A percentile compares a stretch with the other conserved stretches of the same genome.
These are phyloP conservation scores for Claviceps arundinis DNA, from an alignment of 2,329 filamentous ascomycete species.

Conservation along the genomic window DNA sequence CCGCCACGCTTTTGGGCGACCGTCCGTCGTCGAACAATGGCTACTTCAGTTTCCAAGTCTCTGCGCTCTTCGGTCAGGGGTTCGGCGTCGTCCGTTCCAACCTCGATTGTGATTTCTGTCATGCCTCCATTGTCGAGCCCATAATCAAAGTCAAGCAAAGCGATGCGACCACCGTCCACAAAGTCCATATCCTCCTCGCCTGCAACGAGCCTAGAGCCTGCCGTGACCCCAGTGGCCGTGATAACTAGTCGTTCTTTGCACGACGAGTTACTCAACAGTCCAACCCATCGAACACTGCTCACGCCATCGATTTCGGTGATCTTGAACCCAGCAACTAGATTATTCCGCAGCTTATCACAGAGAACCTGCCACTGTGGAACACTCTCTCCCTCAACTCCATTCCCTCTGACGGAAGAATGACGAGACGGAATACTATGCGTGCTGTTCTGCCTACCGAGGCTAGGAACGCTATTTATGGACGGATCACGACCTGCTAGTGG, in stretches of 20 bases:
- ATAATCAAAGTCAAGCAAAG: constrained; percentile 63
- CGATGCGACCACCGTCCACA: constrained; percentile 64
- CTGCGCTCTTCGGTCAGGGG: constrained; percentile 59
- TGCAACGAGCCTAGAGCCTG: constrained; percentile 40
- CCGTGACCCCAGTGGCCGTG: constrained; percentile 56
- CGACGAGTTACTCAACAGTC: constrained; percentile 33
- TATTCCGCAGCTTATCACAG: constrained; percentile 56
- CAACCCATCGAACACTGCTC: constrained; percentile 60
- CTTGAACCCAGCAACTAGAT: constrained; percentile 54
- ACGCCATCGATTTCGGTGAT: constrained; percentile 53
- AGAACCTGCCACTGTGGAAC: constrained; percentile 57
- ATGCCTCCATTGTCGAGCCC: constrained; percentile 39
- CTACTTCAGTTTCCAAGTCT: constrained; percentile 65
- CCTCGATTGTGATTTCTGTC: constrained; percentile 54
- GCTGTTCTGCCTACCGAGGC: constrained; percentile 18
- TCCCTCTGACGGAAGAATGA: constrained; percentile 18
- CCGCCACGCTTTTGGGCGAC: constrained; percentile 47
- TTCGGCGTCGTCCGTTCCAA: constrained; percentile 58
- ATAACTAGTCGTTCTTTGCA: constrained; percentile 49
- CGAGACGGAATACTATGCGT: constrained; percentile 16
- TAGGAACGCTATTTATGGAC: constrained; percentile 5
- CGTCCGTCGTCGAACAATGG: constrained; percentile 62
- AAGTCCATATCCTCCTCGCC: constrained; percentile 63
- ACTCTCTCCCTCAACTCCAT: constrained; percentile 19
- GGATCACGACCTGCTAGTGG: constrained; percentile 11